phyloP scores from a whole-genome alignment of 208 protist genomes.

The Leishmania lainsoni region DNA sequence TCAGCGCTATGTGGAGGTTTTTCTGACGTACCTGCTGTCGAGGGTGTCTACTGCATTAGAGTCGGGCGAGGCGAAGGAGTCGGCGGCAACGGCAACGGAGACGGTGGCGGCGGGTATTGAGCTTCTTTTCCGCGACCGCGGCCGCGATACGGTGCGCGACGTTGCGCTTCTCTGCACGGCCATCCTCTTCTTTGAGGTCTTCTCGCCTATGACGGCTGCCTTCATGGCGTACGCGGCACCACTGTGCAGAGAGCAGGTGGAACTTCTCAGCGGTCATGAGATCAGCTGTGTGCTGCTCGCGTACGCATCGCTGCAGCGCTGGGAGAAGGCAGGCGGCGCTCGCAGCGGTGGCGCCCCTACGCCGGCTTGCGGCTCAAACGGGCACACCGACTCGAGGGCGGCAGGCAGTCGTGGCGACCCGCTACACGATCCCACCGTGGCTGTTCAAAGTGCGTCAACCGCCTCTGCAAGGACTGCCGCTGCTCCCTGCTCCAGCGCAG shows the following conservation, averaged over 20 bases:
- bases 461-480: background rate
- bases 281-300: conserved; percentile 63
- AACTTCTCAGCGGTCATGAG: conserved; percentile 58
- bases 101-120: background rate
- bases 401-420: background rate
- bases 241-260: conserved; percentile 37
- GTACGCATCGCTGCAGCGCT: conserved; percentile 59
- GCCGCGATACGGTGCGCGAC: conserved; percentile 38
- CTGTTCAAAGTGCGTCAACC: conserved; percentile 16
- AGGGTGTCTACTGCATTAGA: background rate
- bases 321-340: conserved; percentile 8
- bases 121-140: background rate
- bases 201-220: conserved; percentile 38
- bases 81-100: background rate
- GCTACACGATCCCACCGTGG: background rate
- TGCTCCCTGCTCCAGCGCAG: background rate
- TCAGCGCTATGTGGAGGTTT: conserved; percentile 36
- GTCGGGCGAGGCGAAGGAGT: background rate
- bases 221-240: conserved; percentile 57
- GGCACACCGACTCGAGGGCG: background rate
- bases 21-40: conserved; percentile 21
- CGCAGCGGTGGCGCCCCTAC: background rate
- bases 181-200: conserved; percentile 70
- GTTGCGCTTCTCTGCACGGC: conserved; percentile 60
- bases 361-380: background rate